A percentile compares a stretch with the other conserved stretches of the same genome.
These are phyloP conservation scores for Arthrinium phaeospermum DNA, from an alignment of 2,329 filamentous ascomycete species.

Conservation along the genomic window DNA sequence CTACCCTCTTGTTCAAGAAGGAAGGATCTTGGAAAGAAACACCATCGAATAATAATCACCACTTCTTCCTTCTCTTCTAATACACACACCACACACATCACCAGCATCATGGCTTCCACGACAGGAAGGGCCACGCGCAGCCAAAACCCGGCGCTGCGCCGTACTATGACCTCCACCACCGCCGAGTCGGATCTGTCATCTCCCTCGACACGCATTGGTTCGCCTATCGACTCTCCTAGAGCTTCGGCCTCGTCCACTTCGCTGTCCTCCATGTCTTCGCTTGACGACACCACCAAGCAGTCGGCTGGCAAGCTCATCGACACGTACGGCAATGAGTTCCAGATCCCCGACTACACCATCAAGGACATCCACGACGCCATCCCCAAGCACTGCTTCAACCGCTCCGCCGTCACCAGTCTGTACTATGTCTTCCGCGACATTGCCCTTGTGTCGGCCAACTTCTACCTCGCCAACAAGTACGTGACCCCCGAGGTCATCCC, in stretches of 20 bases:
- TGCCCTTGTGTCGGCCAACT: conserved; percentile 72
- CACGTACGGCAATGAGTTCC: conserved; percentile 93
- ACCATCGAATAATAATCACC: neutral
- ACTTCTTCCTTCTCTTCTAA: neutral
- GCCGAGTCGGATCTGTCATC: conserved; percentile 51
- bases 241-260: conserved; percentile 83
- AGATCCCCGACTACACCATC: conserved; percentile 94
- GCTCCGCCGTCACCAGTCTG: conserved; percentile 77
- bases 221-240: conserved; percentile 65
- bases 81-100: neutral
- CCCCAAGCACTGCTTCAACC: conserved; percentile 94
- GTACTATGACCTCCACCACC: conserved; percentile 50
- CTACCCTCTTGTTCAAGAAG: neutral
- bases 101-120: conserved; percentile 50
- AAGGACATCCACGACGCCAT: conserved; percentile 97
- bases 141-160: conserved; percentile 52
- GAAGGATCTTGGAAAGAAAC: conserved; percentile 1
- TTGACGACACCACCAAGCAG: conserved; percentile 53
- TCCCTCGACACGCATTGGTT: conserved; percentile 62
- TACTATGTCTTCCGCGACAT: conserved; percentile 86
- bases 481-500: conserved; percentile 85
- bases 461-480: conserved; percentile 87
- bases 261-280: conserved; percentile 84
- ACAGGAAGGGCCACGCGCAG: conserved; percentile 46
- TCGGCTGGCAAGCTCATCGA: conserved; percentile 74